Conservation (phyloP, 2,329 filamentous ascomycete genomes). For the Cercospora zeina region DNA sequence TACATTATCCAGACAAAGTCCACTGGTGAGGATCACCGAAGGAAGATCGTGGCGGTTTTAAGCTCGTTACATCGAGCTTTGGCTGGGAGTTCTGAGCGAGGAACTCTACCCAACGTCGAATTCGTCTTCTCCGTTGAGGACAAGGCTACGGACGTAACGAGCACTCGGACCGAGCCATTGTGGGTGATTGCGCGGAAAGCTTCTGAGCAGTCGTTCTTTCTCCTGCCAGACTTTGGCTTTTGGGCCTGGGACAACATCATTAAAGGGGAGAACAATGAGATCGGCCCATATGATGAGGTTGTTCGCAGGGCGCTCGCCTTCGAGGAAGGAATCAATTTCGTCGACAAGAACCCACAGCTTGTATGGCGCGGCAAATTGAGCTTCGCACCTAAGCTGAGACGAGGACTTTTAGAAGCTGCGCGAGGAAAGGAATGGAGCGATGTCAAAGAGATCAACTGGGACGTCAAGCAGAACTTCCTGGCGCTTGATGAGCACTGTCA, state of each 20-base stretch:
- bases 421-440: slow-evolving; percentile 42
- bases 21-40: slow-evolving; percentile 31
- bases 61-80: slow-evolving; percentile 53
- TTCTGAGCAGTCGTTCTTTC: slow-evolving; percentile 47
- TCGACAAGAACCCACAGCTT: slow-evolving; percentile 32
- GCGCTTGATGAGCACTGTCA: slow-evolving; percentile 34
- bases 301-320: slow-evolving; percentile 41
- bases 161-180: slow-evolving; percentile 37
- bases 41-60: slow-evolving; percentile 38
- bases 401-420: slow-evolving; percentile 37
- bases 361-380: slow-evolving; percentile 39
- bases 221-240: slow-evolving; percentile 57
- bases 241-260: slow-evolving; percentile 54
- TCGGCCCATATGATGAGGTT: slow-evolving; percentile 36
- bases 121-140: slow-evolving; percentile 53
- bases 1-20: slow-evolving; percentile 38
- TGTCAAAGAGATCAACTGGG: slow-evolving; percentile 38
- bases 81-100: slow-evolving; percentile 42
- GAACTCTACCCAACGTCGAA: slow-evolving; percentile 49
- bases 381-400: slow-evolving; percentile 34
- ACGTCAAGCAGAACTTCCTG: slow-evolving; percentile 29
- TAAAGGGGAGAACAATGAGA: slow-evolving; percentile 42
- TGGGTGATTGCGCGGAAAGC: slow-evolving; percentile 42
- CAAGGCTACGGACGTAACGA: slow-evolving; percentile 39
- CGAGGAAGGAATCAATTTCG: slow-evolving; percentile 24